Percentiles rank a stretch among this genome's conserved stretches.
Evolutionary conservation across 768 basidiomycete species (phyloP).

Genomic region (Tricholoma matsutake): DNA sequence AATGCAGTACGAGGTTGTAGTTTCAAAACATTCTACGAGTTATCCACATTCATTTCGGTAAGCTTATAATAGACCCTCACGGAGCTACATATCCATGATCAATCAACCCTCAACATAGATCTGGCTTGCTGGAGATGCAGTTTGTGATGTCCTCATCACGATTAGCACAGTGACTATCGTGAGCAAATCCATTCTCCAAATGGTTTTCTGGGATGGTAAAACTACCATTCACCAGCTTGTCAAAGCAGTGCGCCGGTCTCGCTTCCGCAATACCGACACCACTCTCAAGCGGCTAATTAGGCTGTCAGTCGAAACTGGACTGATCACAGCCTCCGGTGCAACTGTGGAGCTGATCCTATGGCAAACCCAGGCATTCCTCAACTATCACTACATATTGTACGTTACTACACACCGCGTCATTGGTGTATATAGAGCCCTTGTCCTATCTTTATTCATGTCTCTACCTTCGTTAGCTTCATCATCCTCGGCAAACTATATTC

Average conservation of each 20-base stretch:
- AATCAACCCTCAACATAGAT: neutral
- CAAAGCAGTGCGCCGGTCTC: neutral
- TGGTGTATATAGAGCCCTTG: too few species aligned
- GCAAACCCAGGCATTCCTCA: neutral
- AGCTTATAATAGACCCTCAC: neutral
- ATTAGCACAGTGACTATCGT: neutral
- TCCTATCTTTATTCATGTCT: too few species aligned
- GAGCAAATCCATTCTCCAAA: neutral
- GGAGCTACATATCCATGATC: neutral
- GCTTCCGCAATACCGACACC: neutral
- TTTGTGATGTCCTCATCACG: neutral
- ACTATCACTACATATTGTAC: neutral
- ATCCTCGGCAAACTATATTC: too few species aligned
- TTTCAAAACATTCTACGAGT: neutral
- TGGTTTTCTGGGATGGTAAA: neutral
- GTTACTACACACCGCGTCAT: neutral
- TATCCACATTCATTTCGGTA: neutral
- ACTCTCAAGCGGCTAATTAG: neutral
- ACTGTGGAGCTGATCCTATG: neutral
- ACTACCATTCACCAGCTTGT: neutral
- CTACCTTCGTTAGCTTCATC: too few species aligned
- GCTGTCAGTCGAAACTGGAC: neutral
- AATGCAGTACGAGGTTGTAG: neutral
- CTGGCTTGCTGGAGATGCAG: neutral
- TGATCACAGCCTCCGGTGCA: neutral